A percentile compares a stretch with the other conserved stretches of the same genome.
These are phyloP conservation scores for Fusarium duplospermum DNA, from an alignment of 2,329 filamentous ascomycete species.

Conservation along the genomic window DNA sequence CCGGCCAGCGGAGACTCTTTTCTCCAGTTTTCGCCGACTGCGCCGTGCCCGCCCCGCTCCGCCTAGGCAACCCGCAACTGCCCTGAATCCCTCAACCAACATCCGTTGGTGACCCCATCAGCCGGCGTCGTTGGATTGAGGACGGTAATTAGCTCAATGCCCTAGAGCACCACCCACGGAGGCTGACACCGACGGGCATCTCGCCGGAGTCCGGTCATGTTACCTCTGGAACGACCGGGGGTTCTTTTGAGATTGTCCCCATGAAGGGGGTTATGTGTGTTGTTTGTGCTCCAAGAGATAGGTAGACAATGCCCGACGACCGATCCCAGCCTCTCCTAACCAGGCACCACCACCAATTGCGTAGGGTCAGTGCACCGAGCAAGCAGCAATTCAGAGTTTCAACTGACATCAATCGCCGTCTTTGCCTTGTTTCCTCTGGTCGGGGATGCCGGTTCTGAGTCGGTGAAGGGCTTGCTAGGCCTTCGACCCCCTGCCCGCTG, in stretches of 20 bases:
- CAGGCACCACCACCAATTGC: not conserved
- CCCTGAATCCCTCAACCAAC: not conserved
- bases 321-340: not conserved
- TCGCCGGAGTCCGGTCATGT: constrained; percentile 1
- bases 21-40: constrained; percentile 30
- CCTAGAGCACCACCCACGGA: constrained; percentile 1
- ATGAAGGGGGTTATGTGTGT: not conserved
- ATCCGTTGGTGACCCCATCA: not conserved
- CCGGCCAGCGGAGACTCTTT: constrained; percentile 17
- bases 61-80: not conserved
- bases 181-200: not conserved
- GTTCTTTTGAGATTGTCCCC: not conserved
- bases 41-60: constrained; percentile 24
- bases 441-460: constrained; percentile 2
- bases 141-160: not conserved
- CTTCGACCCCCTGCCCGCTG: not conserved
- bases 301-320: not conserved
- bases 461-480: constrained; percentile 8
- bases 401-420: not conserved
- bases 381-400: not conserved
- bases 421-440: not conserved
- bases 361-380: not conserved
- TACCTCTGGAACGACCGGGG: not conserved
- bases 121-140: not conserved
- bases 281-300: not conserved